Evolutionary conservation across 495 filamentous ascomycete species (phyloP).

Genomic region (Lasiosphaeria miniovina): DNA sequence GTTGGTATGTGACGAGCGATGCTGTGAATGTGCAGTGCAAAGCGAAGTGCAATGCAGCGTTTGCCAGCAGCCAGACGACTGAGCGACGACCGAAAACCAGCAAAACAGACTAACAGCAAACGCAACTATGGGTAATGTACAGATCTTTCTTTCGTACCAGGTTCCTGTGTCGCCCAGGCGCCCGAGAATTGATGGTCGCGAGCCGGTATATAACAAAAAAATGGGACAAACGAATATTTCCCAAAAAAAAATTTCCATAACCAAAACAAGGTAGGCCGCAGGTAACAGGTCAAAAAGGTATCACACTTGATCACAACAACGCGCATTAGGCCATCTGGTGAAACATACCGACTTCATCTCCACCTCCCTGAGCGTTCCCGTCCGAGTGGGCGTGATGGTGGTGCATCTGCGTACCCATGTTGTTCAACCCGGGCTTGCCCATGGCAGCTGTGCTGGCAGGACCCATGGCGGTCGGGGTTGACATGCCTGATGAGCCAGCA

Average conservation of each 20-base stretch:
- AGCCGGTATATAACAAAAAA: slow-evolving; percentile 48
- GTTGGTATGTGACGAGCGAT: slow-evolving; percentile 38
- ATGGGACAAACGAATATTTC: slow-evolving; percentile 32
- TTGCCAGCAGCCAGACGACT: slow-evolving; percentile 38
- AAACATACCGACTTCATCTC: slow-evolving; percentile 96
- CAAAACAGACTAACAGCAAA: slow-evolving; percentile 41
- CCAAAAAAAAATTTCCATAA: slow-evolving; percentile 25
- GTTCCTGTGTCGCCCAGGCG: slow-evolving; percentile 36
- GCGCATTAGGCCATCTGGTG: slow-evolving; percentile 64
- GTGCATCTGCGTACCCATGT: slow-evolving; percentile 56
- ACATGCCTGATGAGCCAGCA: slow-evolving; percentile 53
- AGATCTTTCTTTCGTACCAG: slow-evolving; percentile 41
- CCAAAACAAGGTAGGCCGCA: slow-evolving; percentile 22
- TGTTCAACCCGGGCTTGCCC: slow-evolving; percentile 56
- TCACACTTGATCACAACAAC: slow-evolving; percentile 52
- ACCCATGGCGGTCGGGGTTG: slow-evolving; percentile 46
- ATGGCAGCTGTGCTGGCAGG: slow-evolving; percentile 45
- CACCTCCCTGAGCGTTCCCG: slow-evolving; percentile 61
- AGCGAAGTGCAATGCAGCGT: slow-evolving; percentile 20
- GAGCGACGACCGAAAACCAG: slow-evolving; percentile 39
- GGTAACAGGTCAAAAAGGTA: slow-evolving; percentile 40
- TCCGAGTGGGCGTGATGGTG: slow-evolving; percentile 76
- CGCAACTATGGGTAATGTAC: slow-evolving; percentile 41
- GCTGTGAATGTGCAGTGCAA: slow-evolving; percentile 26
- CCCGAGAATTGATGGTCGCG: slow-evolving; percentile 30